Base-by-base conservation (phyloP, 805 yeast species). In the Candida awuae region DNA sequence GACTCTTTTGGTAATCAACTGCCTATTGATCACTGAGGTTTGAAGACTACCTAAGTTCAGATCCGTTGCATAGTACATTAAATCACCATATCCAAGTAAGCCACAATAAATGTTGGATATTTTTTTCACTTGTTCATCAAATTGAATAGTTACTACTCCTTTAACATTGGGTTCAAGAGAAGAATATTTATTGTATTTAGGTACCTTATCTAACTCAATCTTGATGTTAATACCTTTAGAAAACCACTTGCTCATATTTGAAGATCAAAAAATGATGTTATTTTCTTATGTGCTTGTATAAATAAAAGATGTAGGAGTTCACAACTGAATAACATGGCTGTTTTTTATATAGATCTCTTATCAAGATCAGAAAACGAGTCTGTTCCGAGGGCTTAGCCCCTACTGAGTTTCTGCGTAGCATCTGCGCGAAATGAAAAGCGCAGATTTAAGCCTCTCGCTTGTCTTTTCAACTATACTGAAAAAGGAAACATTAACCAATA, bases 161-260 rank as follows among this genome's bases (percentile, higher is more conserved):
- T 21, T 29, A 8, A 41, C 32, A 15, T 17, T 16, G 2, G 41
- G 41, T 12, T 37, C 4, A 21, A 26, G n/a, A 3, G 41, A 41
- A 7, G 44, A 37, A 29, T 33, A 41, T 18, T 41, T 41, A 8
- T 21, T n/a, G n/a, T 34, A 19, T 2, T 15, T 17, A 10, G 44
- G 44, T 12, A 35, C 20, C n/a, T 37, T 18, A 1, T n/a, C 3
- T 6, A 40, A 1, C 6, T 27, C 12, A 7, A 40, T 18, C 1
- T 27, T 3, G 18, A 12, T 13, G 4, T 32, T 32, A 13, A 20
- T 9, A 14, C 17, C 3, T 22, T 35, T 40, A 2, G 29, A 17
- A 17, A 40, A 40, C 33, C 35, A 36, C n/a, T 35, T 40, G 13
- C 34, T 33, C 43, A 40, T 40, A n/a, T 30, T 15, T 15, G 8